phyloP scores from a whole-genome alignment of 2,329 filamentous ascomycete genomes.

The Hypoxylon sp. region DNA sequence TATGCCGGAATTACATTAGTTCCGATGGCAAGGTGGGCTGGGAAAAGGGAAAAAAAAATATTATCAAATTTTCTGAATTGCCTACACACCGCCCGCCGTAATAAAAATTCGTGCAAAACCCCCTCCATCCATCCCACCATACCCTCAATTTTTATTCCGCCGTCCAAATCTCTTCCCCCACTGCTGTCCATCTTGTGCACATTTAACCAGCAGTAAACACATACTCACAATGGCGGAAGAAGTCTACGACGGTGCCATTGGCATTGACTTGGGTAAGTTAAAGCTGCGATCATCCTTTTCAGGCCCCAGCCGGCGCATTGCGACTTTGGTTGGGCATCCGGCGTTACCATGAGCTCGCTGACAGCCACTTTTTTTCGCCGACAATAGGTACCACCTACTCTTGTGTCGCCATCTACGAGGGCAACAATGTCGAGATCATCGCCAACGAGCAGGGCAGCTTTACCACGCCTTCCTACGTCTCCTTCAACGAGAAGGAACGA shows the following conservation, averaged over 20 bases:
- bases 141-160: slow-evolving; percentile 22
- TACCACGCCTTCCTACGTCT: slow-evolving; percentile 98
- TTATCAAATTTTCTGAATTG: slow-evolving; percentile 19
- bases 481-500: slow-evolving; percentile 98
- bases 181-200: slow-evolving; percentile 35
- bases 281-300: slow-evolving; percentile 54
- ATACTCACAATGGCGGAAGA: slow-evolving; percentile 84
- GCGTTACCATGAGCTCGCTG: slow-evolving; percentile 35
- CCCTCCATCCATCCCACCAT: slow-evolving; percentile 32
- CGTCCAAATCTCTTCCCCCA: slow-evolving; percentile 36
- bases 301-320: slow-evolving; percentile 23
- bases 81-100: slow-evolving; percentile 36
- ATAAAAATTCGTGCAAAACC: slow-evolving; percentile 38
- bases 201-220: slow-evolving; percentile 31
- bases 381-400: slow-evolving; percentile 95
- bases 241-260: slow-evolving; percentile 99
- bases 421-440: slow-evolving; percentile 99
- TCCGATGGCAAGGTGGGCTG: slow-evolving; percentile 30
- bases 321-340: slow-evolving; percentile 14
- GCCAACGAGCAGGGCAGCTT: slow-evolving; percentile 99
- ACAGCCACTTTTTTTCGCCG: slow-evolving; percentile 18
- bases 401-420: slow-evolving; percentile 99
- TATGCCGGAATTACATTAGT: slow-evolving; percentile 38
- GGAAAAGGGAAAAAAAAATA: slow-evolving; percentile 27
- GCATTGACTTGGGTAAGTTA: slow-evolving; percentile 96